Percentiles rank a stretch among this genome's conserved stretches.
Evolutionary conservation across 768 basidiomycete species (phyloP).

Genomic region (Mycena amicta): DNA sequence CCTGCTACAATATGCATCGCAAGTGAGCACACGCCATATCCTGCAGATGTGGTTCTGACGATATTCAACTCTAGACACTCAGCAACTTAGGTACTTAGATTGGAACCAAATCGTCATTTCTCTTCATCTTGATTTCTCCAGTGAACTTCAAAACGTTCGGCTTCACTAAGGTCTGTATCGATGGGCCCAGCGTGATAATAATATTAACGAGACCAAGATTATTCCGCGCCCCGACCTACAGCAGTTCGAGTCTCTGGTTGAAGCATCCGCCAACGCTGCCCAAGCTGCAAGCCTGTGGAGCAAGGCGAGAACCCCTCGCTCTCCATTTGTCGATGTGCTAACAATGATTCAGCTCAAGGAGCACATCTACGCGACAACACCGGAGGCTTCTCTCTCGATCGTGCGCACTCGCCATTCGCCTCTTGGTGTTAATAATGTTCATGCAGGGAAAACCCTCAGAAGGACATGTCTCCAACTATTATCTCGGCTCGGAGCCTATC

Average conservation of each 20-base stretch:
- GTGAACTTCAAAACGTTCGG: conserved; percentile 84
- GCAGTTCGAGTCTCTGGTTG: conserved; percentile 66
- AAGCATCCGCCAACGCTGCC: conserved; percentile 58
- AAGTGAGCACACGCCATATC: too few species aligned
- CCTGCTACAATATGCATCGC: conserved; percentile 70
- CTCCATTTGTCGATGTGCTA: neutral
- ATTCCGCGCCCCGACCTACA: conserved; percentile 65
- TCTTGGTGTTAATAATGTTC: too few species aligned
- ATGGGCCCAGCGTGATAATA: too few species aligned
- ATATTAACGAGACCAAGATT: too few species aligned
- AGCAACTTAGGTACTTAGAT: too few species aligned
- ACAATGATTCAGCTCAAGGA: conserved; percentile 56
- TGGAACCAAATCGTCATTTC: too few species aligned
- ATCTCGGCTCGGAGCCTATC: conserved; percentile 71
- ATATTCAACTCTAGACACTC: too few species aligned
- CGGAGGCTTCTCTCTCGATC: conserved; percentile 71
- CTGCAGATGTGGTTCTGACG: too few species aligned
- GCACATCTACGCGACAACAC: conserved; percentile 69
- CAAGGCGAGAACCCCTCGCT: conserved; percentile 41
- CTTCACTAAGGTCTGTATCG: too few species aligned
- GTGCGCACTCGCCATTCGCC: too few species aligned
- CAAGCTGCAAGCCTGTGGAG: conserved; percentile 65
- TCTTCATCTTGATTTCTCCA: too few species aligned
- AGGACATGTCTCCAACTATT: conserved; percentile 86
- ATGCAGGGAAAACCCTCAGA: conserved; percentile 74